These are phyloP conservation scores for Alternaria conjuncta DNA, from an alignment of 2,329 filamentous ascomycete genomes.

Conservation along the genomic window DNA sequence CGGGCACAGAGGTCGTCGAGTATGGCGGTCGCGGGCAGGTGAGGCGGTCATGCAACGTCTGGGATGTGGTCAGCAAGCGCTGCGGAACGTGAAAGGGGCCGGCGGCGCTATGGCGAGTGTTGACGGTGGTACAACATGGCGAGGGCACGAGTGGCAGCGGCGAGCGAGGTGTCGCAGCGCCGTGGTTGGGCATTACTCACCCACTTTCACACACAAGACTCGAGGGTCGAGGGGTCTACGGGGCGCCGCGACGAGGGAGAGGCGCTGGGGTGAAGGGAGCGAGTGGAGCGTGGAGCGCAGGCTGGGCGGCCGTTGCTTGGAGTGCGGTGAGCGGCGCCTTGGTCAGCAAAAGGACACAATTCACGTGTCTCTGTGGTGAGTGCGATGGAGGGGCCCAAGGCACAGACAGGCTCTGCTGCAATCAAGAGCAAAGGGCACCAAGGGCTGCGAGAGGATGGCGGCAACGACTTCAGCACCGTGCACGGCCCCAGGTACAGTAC, in stretches of 20 bases:
- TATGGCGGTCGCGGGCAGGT: slow-evolving; percentile 18
- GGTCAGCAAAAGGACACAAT: slow-evolving; percentile 14
- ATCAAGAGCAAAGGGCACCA: slow-evolving; percentile 6
- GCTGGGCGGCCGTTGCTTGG: slow-evolving; percentile 25
- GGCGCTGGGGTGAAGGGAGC: neutral
- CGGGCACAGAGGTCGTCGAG: neutral
- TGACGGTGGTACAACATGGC: slow-evolving; percentile 45
- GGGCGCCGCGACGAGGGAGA: neutral
- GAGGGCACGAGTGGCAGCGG: slow-evolving; percentile 42
- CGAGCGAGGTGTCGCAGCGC: slow-evolving; percentile 32
- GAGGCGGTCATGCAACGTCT: slow-evolving; percentile 32
- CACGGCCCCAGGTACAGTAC: slow-evolving; percentile 25
- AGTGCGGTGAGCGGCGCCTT: slow-evolving; percentile 7
- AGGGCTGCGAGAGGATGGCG: slow-evolving; percentile 23
- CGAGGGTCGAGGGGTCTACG: neutral
- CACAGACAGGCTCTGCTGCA: slow-evolving; percentile 2
- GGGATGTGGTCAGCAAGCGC: slow-evolving; percentile 38
- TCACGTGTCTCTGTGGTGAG: neutral
- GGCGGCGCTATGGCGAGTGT: slow-evolving; percentile 37
- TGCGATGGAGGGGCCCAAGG: slow-evolving; percentile 13
- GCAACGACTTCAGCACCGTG: slow-evolving; percentile 22
- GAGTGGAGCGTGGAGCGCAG: slow-evolving; percentile 4
- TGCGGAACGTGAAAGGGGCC: slow-evolving; percentile 36
- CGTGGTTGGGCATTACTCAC: slow-evolving; percentile 37
- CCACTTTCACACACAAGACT: slow-evolving; percentile 13